Evolutionary conservation across 306 rosid species (phyloP), one percentile per base, ranked within the genome.

Genomic region (Sechiopsis laciniata): DNA sequence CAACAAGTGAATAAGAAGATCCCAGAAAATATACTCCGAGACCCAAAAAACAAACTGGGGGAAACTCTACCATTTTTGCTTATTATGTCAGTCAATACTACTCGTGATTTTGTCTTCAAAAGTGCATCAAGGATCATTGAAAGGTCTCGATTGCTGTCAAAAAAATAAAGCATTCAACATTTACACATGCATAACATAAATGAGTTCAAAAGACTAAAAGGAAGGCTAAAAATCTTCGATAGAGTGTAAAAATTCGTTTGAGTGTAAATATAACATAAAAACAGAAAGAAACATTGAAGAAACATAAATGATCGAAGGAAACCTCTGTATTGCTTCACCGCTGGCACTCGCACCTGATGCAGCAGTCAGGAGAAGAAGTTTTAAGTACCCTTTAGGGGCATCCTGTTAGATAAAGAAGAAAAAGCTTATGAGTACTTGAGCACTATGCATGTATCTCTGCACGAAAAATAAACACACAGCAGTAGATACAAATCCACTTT

Each of bases 91-190:
- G 73, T 80, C 87, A 95, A 82, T 80, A 95, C 99, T 13, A 85
- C 77, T 76, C 96, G 87, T 10, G 99, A 91, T 82, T 87, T 91
- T 76, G 99, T 95, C 85, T 95, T 95, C 82, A 95, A 82, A 79
- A 95, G 91, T 16, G 96, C 97, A 64, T 87, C 99, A 78, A 95
- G 96, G 79, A 95, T 95, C 97, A 95, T 95, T 22, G 99, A 95
- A 83, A 95, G 96, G 83, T 95, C 99, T 80, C 99, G 96, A 82
- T 91, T 91, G 83, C 99, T 95, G 88, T 71, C 77, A 52, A 86
- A 80, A 45, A 65, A 9, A 45, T 56, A 58, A 76, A 6, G n/a
- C 35, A 66, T 20, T 42, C 21, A 52, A 7, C 13, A 64, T 66
- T 17, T 71, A 59, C 48, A 48, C 16, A 62, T 62, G 51, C 69